Percentiles rank a stretch among this genome's conserved stretches.
These are phyloP conservation scores for Russula olivacea DNA, from an alignment of 768 basidiomycete species.

Conservation along the genomic window DNA sequence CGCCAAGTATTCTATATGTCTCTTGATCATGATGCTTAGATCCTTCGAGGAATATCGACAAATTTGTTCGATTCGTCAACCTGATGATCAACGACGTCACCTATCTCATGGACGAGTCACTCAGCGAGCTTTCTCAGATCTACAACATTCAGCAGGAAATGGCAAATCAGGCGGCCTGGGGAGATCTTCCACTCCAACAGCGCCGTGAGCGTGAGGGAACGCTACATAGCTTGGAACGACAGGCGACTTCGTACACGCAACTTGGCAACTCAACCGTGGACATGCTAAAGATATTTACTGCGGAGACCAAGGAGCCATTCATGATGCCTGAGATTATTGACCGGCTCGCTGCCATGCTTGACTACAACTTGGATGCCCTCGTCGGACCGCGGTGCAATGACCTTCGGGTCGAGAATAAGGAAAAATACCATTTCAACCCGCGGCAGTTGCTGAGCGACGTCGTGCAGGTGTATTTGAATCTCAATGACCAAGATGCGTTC, in stretches of 20 bases:
- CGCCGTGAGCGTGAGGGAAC: slow-evolving; percentile 78
- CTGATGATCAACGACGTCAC: slow-evolving; percentile 99
- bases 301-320: slow-evolving; percentile 86
- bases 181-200: slow-evolving; percentile 56
- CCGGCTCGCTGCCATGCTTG: slow-evolving; percentile 91
- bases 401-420: slow-evolving; percentile 75
- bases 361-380: slow-evolving; percentile 86
- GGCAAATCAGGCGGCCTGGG: slow-evolving; percentile 69
- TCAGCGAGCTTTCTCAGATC: slow-evolving; percentile 84
- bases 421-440: slow-evolving; percentile 88
- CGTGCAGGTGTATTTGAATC: slow-evolving; percentile 83
- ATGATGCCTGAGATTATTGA: slow-evolving; percentile 96
- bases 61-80: slow-evolving; percentile 94
- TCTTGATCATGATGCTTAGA: not conserved
- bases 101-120: slow-evolving; percentile 94
- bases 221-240: slow-evolving; percentile 73
- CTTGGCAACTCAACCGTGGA: slow-evolving; percentile 87
- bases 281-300: slow-evolving; percentile 86
- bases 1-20: slow-evolving; percentile 27
- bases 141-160: slow-evolving; percentile 82
- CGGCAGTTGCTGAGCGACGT: slow-evolving; percentile 78
- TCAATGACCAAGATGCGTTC: slow-evolving; percentile 75
- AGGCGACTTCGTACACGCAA: slow-evolving; percentile 80
- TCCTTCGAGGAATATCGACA: slow-evolving; percentile 66
- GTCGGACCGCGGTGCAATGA: slow-evolving; percentile 87